Percentiles rank a stretch among this genome's conserved stretches.
phyloP scores from a whole-genome alignment of 2,329 filamentous ascomycete genomes.

The Periconia sp. region DNA sequence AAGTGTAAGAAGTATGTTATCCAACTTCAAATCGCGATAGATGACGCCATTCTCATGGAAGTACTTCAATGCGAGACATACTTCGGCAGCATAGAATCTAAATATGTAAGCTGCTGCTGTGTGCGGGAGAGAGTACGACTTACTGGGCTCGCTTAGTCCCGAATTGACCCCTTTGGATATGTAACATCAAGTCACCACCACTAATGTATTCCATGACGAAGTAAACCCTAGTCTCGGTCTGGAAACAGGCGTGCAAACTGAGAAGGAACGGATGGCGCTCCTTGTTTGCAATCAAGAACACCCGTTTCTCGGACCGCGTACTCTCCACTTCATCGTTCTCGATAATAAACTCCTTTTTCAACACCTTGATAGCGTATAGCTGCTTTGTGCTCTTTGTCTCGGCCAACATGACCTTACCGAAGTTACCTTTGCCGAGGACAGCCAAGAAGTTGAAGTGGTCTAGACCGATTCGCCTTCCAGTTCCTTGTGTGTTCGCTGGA shows the following conservation, averaged over 20 bases:
- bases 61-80: constrained; percentile 96
- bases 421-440: constrained; percentile 97
- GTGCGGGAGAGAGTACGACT: constrained; percentile 45
- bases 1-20: constrained; percentile 90
- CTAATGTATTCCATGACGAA: constrained; percentile 99
- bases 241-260: constrained; percentile 96
- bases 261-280: constrained; percentile 95
- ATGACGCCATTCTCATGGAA: constrained; percentile 99
- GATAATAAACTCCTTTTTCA: constrained; percentile 99
- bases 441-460: constrained; percentile 99
- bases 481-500: constrained; percentile 71
- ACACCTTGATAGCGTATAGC: constrained; percentile 96
- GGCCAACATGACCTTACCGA: constrained; percentile 99
- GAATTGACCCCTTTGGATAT: constrained; percentile 96
- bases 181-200: constrained; percentile 97
- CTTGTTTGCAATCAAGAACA: constrained; percentile 96
- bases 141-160: constrained; percentile 95
- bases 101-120: constrained; percentile 17
- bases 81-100: constrained; percentile 96
- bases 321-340: constrained; percentile 99
- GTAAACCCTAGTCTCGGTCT: constrained; percentile 97
- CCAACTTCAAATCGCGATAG: constrained; percentile 81
- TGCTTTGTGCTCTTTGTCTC: constrained; percentile 93
- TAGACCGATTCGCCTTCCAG: constrained; percentile 84
- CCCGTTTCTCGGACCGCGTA: constrained; percentile 94